Percentiles rank a stretch among this genome's conserved stretches.
Evolutionary conservation across 768 basidiomycete species (phyloP).

Genomic region (Strobilomyces dryophilus): DNA sequence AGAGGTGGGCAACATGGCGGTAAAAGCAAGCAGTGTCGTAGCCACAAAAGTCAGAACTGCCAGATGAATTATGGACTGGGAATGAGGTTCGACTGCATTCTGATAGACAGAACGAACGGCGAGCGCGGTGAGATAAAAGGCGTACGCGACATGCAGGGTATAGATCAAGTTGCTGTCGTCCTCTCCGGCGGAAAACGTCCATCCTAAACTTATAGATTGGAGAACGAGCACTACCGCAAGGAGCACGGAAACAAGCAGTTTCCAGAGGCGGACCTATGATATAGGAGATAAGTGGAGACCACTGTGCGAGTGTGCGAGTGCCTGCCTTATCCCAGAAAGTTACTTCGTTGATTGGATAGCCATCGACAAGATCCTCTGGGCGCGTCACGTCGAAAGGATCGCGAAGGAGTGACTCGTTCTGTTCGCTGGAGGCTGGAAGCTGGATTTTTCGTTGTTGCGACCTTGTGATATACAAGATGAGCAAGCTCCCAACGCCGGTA

Average conservation of each 20-base stretch:
- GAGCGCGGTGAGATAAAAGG: conserved; percentile 56
- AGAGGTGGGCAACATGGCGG: conserved; percentile 55
- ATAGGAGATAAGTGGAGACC: conserved; percentile 1
- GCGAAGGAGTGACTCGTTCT: conserved; percentile 19
- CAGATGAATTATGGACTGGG: conserved; percentile 59
- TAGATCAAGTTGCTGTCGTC: conserved; percentile 33
- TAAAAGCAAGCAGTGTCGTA: conserved; percentile 38
- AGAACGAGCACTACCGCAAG: conserved; percentile 46
- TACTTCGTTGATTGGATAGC: conserved; percentile 57
- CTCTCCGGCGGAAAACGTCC: conserved; percentile 31
- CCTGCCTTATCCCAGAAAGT: conserved; percentile 57
- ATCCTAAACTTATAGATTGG: conserved; percentile 54
- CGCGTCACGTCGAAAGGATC: conserved; percentile 72
- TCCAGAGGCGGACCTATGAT: conserved; percentile 54
- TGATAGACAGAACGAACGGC: conserved; percentile 47
- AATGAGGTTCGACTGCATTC: conserved; percentile 36
- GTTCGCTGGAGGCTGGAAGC: conserved; percentile 35
- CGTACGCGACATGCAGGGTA: conserved; percentile 47
- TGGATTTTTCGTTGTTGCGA: conserved; percentile 48
- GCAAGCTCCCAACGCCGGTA: conserved; percentile 42
- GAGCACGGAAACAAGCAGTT: conserved; percentile 45
- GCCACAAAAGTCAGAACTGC: conserved; percentile 51
- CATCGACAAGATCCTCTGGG: conserved; percentile 67
- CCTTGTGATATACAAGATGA: conserved; percentile 38
- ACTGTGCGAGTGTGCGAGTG: background rate